phyloP scores from a whole-genome alignment of 2,329 filamentous ascomycete species.

The Domatiomyces globalis region DNA sequence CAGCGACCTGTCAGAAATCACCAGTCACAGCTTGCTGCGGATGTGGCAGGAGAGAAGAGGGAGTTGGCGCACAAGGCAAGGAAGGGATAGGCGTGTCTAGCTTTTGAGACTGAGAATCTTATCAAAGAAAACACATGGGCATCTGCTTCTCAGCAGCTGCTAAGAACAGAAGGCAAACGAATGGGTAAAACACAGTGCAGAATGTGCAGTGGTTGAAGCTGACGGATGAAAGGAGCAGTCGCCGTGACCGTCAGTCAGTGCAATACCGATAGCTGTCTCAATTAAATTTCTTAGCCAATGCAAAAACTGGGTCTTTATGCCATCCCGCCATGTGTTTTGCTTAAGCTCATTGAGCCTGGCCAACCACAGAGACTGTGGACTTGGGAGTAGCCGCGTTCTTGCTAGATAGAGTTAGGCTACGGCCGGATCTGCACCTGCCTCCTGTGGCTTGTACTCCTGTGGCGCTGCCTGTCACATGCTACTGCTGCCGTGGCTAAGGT shows the following conservation, averaged over 20 bases:
- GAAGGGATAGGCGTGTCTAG: not conserved
- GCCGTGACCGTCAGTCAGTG: not conserved
- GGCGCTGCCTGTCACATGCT: not conserved
- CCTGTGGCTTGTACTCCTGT: not conserved
- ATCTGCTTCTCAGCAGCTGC: not conserved
- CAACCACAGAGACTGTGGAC: not conserved
- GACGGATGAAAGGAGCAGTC: not conserved
- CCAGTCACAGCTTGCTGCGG: not conserved
- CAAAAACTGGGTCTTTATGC: not conserved
- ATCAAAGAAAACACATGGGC: not conserved
- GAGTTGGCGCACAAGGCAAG: not conserved
- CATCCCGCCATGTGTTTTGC: not conserved
- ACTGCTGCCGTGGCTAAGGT: not conserved
- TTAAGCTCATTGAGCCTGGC: not conserved
- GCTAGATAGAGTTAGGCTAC: not conserved
- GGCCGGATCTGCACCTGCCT: not conserved
- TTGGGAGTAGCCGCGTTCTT: not conserved
- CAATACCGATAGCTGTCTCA: not conserved
- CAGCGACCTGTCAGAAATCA: not conserved
- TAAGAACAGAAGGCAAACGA: not conserved
- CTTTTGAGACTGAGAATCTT: not conserved
- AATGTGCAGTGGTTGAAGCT: not conserved
- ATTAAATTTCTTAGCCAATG: not conserved
- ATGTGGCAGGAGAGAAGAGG: not conserved
- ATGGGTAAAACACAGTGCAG: not conserved